phyloP scores from a whole-genome alignment of 495 filamentous ascomycete species.

The Tetracladium setigerum region DNA sequence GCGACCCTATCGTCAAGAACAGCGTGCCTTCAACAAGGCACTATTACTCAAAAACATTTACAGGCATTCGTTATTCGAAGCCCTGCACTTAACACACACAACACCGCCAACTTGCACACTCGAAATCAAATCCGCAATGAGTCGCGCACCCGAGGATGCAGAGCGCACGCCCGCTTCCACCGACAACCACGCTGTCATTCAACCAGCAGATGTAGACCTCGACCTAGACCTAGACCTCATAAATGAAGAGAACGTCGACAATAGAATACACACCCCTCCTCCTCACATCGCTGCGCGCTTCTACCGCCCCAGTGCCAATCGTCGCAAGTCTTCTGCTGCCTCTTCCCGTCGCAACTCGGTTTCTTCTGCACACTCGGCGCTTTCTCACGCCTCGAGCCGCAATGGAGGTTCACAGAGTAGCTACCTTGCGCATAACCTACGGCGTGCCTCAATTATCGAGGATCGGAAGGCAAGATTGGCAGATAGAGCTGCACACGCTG shows the following conservation, averaged over 20 bases:
- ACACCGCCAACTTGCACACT: background rate
- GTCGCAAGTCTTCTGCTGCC: slow-evolving; percentile 73
- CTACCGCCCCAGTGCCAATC: slow-evolving; percentile 59
- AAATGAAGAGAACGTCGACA: slow-evolving; percentile 20
- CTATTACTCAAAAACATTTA: background rate
- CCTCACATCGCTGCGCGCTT: slow-evolving; percentile 83
- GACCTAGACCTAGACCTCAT: slow-evolving; percentile 24
- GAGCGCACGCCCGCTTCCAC: background rate
- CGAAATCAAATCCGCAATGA: slow-evolving; percentile 13
- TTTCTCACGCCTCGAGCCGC: slow-evolving; percentile 53
- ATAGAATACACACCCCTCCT: slow-evolving; percentile 51
- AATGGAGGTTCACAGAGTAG: slow-evolving; percentile 67
- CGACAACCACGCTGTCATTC: background rate
- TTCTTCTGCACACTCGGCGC: slow-evolving; percentile 72
- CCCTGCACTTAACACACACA: background rate
- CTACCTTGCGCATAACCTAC: slow-evolving; percentile 82
- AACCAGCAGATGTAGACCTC: slow-evolving; percentile 21
- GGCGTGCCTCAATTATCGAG: slow-evolving; percentile 86
- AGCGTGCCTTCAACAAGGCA: no score
- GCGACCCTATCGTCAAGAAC: no score
- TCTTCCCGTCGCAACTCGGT: slow-evolving; percentile 87
- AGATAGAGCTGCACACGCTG: slow-evolving; percentile 88
- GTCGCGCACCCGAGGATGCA: slow-evolving; percentile 10
- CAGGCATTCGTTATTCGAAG: background rate
- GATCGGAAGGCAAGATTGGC: slow-evolving; percentile 87